Base-by-base conservation (phyloP, 2,329 filamentous ascomycete genomes). In the Fusarium temperatum region DNA sequence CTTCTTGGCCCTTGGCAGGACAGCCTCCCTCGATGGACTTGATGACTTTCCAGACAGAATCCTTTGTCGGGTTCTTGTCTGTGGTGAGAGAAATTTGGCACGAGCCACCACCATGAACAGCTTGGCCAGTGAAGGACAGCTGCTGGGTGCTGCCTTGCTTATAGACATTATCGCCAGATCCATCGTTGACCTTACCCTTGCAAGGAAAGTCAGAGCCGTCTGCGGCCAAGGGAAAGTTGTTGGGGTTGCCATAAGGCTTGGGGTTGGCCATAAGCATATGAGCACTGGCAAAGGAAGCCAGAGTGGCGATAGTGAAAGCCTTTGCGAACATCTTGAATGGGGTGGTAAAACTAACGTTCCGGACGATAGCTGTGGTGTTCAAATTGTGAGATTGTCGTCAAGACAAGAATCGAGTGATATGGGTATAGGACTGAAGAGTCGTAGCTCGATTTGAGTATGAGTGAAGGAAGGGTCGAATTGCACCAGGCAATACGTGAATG, bases 21-120 rank as follows among this genome's bases (percentile, higher is more conserved):
- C 26, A 3, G 11, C 95, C 95, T 42, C 96, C 96, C 68, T 95
- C 88, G 35, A 95, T 93, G 0, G 93, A 96, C 79, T 96, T 91
- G 81, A 99, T 95, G 71, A 98, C 96, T 81, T 95, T 95, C 91
- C 93, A 99, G 28, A 89, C 87, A 1, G 90, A 92, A 74, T 89
- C 82, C 74, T 88, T 89, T 32, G 89, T 91, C 2, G 95, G 91
- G 18, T 87, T 84, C 17, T 87, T 85, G 75, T 98, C 96, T 24
- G 93, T 94, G 0, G 95, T 96, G 77, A 99, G 85, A 14, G 92
- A 93, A 65, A 98, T 84, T 78, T 99, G 96, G 85, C 96, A 98
- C 1, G 94, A 97, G 1, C 96, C 96, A 61, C 96, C 96, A 24
- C 95, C 95, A 76, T 99, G 96, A 0, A 92, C 90, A 6, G 95